phyloP scores from a whole-genome alignment of 179 eudicot genomes.

The Drosera spatulata region DNA sequence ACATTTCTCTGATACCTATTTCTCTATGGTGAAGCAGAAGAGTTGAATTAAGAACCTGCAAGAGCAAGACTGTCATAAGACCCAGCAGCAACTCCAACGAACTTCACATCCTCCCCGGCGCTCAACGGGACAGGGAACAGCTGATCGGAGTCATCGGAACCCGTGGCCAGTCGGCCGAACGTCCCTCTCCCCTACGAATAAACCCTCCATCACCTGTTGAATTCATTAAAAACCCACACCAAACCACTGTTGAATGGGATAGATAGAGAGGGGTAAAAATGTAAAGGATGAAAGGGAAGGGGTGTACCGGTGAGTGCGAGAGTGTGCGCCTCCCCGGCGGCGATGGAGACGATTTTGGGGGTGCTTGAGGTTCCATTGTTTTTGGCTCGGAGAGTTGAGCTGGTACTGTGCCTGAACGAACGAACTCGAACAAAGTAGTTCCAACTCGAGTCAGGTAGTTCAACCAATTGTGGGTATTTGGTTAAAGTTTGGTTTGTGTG shows the following conservation, averaged over 20 bases:
- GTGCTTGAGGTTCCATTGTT: constrained; percentile 7
- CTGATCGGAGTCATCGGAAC: constrained; percentile 42
- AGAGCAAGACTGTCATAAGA: constrained; percentile 86
- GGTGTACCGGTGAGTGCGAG: constrained; percentile 58
- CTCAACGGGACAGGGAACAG: constrained; percentile 31
- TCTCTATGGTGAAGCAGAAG: background rate
- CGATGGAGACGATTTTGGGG: constrained; percentile 30
- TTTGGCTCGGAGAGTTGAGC: no score
- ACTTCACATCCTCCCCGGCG: constrained; percentile 9
- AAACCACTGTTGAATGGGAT: background rate
- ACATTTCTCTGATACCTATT: background rate
- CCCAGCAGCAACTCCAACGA: constrained; percentile 63
- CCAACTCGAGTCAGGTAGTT: no score
- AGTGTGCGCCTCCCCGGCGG: constrained; percentile 91
- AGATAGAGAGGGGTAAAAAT: background rate
- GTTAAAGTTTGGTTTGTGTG: no score
- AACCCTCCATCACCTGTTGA: constrained; percentile 45
- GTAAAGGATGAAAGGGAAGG: background rate
- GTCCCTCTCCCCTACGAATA: constrained; percentile 91
- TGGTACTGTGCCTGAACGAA: no score
- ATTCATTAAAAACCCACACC: background rate
- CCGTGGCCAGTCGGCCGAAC: constrained; percentile 75
- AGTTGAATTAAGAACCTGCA: constrained; percentile 30
- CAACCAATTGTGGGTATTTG: no score
- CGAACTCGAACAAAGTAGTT: no score